These are phyloP conservation scores for Conticribra guillardii DNA, from an alignment of 108 stramenopile genomes.

Conservation along the genomic window DNA sequence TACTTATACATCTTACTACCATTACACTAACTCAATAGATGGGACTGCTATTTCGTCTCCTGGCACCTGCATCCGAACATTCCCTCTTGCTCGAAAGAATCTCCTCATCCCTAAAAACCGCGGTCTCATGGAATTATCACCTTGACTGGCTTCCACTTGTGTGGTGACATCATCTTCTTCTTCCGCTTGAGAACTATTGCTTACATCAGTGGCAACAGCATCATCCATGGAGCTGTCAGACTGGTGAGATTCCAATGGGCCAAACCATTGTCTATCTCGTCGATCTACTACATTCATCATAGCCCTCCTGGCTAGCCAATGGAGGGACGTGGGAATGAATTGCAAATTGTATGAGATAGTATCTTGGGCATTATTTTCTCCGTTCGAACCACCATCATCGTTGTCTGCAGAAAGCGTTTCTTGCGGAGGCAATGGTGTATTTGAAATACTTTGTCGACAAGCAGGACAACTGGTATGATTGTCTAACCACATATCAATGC, in stretches of 20 bases:
- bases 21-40: not conserved
- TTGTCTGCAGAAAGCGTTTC: not conserved
- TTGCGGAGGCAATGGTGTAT: not conserved
- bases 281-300: not conserved
- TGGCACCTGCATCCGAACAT: not conserved
- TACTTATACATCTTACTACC: too few relatives aligned
- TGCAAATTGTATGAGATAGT: not conserved
- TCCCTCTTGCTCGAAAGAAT: not conserved
- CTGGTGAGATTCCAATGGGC: not conserved
- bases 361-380: not conserved
- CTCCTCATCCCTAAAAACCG: not conserved
- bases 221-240: not conserved
- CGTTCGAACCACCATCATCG: not conserved
- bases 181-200: too few relatives aligned
- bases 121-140: not conserved
- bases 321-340: not conserved
- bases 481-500: conserved; percentile 41
- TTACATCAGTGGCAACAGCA: too few relatives aligned
- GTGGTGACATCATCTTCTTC: not conserved
- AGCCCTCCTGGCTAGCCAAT: not conserved
- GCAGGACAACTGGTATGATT: not conserved
- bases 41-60: not conserved
- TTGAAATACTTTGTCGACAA: not conserved
- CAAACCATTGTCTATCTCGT: not conserved
- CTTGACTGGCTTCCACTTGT: not conserved